A percentile compares a stretch with the other conserved stretches of the same genome.
phyloP scores from a whole-genome alignment of 495 filamentous ascomycete genomes.

The Copromyces sp. region DNA sequence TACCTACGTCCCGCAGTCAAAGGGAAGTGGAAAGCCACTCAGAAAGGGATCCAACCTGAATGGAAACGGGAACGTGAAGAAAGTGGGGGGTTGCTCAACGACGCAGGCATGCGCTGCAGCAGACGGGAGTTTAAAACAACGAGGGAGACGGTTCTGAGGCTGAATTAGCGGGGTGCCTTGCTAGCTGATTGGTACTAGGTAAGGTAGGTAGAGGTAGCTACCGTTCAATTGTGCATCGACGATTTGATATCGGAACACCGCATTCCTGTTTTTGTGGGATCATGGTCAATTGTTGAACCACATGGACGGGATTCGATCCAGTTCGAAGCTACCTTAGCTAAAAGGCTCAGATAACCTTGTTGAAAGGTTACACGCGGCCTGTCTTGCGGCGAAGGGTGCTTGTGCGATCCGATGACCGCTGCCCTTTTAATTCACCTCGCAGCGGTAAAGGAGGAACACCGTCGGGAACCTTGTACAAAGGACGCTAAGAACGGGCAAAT shows the following conservation, averaged over 20 bases:
- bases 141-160: not conserved
- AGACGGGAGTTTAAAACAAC: not conserved
- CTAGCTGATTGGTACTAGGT: not conserved
- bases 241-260: not conserved
- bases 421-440: not conserved
- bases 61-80: not conserved
- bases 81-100: not conserved
- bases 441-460: not conserved
- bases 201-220: too few species aligned
- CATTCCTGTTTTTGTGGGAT: not conserved
- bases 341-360: not conserved
- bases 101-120: not conserved
- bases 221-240: not conserved
- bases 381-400: not conserved
- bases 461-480: not conserved
- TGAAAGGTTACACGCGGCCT: not conserved
- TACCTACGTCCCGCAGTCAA: not conserved
- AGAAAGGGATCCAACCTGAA: not conserved
- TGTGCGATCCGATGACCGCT: not conserved
- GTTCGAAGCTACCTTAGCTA: not conserved
- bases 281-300: not conserved
- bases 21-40: not conserved
- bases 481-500: not conserved
- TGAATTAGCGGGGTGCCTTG: not conserved
- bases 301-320: not conserved